These are phyloP conservation scores for Neohortaea acidophila DNA, from an alignment of 495 filamentous ascomycete species.

Conservation along the genomic window DNA sequence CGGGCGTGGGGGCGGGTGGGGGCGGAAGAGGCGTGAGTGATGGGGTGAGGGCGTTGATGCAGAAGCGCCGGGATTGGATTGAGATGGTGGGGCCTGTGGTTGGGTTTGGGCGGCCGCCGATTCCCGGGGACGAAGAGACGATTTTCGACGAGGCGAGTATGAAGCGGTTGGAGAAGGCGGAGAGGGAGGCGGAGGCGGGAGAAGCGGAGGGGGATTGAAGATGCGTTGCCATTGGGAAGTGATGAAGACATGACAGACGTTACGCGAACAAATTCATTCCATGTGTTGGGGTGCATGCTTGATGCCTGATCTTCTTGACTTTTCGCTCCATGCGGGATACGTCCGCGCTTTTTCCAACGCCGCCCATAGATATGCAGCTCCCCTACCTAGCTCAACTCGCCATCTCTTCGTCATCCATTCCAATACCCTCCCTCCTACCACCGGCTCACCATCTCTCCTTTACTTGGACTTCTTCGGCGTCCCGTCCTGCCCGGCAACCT, in stretches of 20 bases:
- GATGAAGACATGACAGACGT: too few species aligned
- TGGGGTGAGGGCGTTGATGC: constrained; percentile 76
- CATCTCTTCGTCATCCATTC: too few species aligned
- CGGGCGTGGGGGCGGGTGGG: constrained; percentile 32
- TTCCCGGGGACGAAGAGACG: constrained; percentile 36
- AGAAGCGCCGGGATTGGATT: constrained; percentile 70
- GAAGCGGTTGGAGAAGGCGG: constrained; percentile 36
- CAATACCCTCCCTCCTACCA: too few species aligned
- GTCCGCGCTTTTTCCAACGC: too few species aligned
- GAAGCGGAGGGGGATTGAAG: constrained; percentile 56
- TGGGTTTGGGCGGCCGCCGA: constrained; percentile 48
- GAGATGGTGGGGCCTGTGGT: constrained; percentile 78
- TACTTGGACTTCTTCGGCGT: constrained; percentile 17
- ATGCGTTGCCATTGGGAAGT: too few species aligned
- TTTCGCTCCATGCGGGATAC: too few species aligned
- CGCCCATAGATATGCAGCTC: too few species aligned
- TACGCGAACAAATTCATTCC: too few species aligned
- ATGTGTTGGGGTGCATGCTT: too few species aligned
- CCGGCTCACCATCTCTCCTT: too few species aligned
- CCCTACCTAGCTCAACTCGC: too few species aligned
- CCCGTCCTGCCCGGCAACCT: constrained; percentile 42
- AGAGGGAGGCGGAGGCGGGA: constrained; percentile 59
- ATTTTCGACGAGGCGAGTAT: constrained; percentile 50
- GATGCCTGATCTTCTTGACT: too few species aligned
- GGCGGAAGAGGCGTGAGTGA: constrained; percentile 80